Base-by-base conservation (phyloP, 2,329 filamentous ascomycete species). In the Neofusicoccum umdonicola region DNA sequence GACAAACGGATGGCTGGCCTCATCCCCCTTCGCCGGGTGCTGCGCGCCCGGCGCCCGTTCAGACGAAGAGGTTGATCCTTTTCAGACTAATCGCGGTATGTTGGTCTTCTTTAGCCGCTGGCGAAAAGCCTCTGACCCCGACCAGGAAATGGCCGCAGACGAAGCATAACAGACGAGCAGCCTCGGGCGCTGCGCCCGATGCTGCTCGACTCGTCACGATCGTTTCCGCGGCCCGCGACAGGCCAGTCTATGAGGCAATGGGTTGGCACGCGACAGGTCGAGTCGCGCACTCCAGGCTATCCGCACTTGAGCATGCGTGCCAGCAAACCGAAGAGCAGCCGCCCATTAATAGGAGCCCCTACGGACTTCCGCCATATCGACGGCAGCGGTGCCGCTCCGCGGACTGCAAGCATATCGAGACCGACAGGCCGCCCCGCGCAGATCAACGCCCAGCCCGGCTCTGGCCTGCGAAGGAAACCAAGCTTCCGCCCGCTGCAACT, bases 401-500 rank as follows among this genome's bases (percentile, higher is more conserved):
- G 68, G 67, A 15, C 67, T 73, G 19, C 66, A 71, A 34, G 71
- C 71, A n/a, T 58, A 73, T 44, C 68, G 69, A 54, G 68, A 72
- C 9, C 69, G 64, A 19, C 71, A 69, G 7, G 70, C 73, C 8
- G 68, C 71, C 3, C 66, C 71, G 48, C 66, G 11, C 39, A 57
- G 22, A 34, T 44, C 39, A 42, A 44, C 54, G 34, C 54, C 15
- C 54, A 57, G 39, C 39, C 54, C 12, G 35, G 17, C 22, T 9
- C 39, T 8, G 31, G 19, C 9, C 17, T 57, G 67, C 47, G 69
- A 69, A 37, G 54, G 15, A 57, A 57, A 34, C 62, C 35, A 13
- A 47, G 73, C 66, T 78, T 78, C 64, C 69, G 73, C 31, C 77
- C 77, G 3, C 67, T 79, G 5, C 74, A 79, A 51, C 69, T 79